Evolutionary conservation across 768 basidiomycete genomes (phyloP).

Genomic region (Lentinula sp.): DNA sequence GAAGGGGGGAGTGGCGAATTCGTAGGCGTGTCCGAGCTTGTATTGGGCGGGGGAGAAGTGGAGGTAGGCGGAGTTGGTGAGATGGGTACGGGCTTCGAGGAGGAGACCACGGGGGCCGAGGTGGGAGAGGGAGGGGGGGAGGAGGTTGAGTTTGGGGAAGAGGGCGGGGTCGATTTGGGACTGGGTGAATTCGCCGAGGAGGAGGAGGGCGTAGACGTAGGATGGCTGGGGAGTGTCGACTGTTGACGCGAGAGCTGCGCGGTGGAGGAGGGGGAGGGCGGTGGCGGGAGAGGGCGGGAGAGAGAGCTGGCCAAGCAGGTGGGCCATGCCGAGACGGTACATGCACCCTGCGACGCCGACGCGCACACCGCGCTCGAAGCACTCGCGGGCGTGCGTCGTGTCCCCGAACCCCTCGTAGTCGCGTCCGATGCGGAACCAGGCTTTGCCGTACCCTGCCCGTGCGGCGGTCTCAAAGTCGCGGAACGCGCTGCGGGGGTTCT

Average conservation of each 20-base stretch:
- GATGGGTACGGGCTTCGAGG: slow-evolving; percentile 64
- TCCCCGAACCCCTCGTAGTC: slow-evolving; percentile 92
- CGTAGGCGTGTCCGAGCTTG: slow-evolving; percentile 89
- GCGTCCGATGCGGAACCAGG: slow-evolving; percentile 88
- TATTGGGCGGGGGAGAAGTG: slow-evolving; percentile 85
- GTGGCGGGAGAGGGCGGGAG: slow-evolving; percentile 43
- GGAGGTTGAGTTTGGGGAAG: slow-evolving; percentile 68
- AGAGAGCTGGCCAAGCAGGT: slow-evolving; percentile 82
- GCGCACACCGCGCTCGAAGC: slow-evolving; percentile 80
- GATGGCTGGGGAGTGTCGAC: slow-evolving; percentile 82
- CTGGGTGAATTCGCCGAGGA: slow-evolving; percentile 79
- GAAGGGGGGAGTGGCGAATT: slow-evolving; percentile 73
- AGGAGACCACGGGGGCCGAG: slow-evolving; percentile 47
- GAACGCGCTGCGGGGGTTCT: slow-evolving; percentile 78
- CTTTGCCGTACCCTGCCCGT: slow-evolving; percentile 65
- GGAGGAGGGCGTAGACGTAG: slow-evolving; percentile 83
- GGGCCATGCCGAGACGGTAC: slow-evolving; percentile 92
- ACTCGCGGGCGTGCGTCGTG: slow-evolving; percentile 64
- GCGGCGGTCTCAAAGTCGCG: slow-evolving; percentile 86
- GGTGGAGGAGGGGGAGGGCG: slow-evolving; percentile 69
- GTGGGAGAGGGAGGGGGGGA: slow-evolving; percentile 78
- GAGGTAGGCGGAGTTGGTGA: slow-evolving; percentile 83
- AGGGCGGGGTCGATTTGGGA: slow-evolving; percentile 36
- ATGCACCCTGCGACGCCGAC: slow-evolving; percentile 71
- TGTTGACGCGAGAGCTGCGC: slow-evolving; percentile 70